phyloP scores from a whole-genome alignment of 2,329 filamentous ascomycete genomes.

The Teratosphaeria destructans region DNA sequence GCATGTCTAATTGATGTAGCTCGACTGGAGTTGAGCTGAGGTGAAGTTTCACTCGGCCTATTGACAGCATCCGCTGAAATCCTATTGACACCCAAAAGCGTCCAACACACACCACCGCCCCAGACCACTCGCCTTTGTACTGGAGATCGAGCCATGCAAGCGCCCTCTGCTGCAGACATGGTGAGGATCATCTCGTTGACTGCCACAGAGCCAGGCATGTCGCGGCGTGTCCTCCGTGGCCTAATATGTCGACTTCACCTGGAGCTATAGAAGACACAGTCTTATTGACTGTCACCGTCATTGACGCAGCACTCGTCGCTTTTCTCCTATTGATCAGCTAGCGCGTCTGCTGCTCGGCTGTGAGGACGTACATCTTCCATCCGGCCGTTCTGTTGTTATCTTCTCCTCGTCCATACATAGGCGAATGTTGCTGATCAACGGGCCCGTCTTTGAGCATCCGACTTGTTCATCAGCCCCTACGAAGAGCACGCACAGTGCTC shows the following conservation, averaged over 20 bases:
- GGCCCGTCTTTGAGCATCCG: background rate
- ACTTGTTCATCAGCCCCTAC: background rate
- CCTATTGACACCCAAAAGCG: conserved; percentile 22
- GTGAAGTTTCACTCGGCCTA: conserved; percentile 1
- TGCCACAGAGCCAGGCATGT: background rate
- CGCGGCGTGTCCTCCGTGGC: conserved; percentile 3
- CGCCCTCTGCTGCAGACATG: background rate
- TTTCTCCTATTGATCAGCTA: conserved; percentile 11
- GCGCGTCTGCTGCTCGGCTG: background rate
- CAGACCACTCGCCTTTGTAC: conserved; percentile 6
- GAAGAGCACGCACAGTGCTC: conserved; percentile 1
- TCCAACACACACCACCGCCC: conserved; percentile 4
- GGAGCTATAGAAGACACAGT: conserved; percentile 17
- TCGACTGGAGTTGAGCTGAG: background rate
- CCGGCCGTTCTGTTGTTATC: conserved; percentile 6
- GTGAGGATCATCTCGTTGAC: background rate
- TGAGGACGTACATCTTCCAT: conserved; percentile 7
- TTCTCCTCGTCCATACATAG: conserved; percentile 1
- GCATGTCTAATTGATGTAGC: background rate
- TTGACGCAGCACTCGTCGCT: conserved; percentile 14
- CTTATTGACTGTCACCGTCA: conserved; percentile 17
- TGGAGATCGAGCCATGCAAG: background rate
- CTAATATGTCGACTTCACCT: conserved; percentile 6
- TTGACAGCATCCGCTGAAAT: conserved; percentile 9
- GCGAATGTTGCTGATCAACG: background rate